Conservation (phyloP, 768 basidiomycete genomes). For the Kwoniella heveanensis region DNA sequence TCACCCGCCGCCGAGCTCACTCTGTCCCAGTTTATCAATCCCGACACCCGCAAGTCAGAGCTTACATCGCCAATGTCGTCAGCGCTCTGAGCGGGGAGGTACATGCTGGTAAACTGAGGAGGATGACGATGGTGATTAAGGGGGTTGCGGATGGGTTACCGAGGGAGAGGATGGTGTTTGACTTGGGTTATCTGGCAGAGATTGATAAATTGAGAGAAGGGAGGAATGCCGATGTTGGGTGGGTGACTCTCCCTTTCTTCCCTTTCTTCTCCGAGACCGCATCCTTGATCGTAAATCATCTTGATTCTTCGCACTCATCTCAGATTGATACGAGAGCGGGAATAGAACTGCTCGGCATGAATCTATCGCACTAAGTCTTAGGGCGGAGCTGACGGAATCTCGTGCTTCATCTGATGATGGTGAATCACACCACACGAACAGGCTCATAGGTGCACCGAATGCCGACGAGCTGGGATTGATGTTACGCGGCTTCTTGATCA, state of each 20-base stretch:
- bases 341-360: too few relatives aligned
- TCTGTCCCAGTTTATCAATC: conserved; percentile 89
- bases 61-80: conserved; percentile 85
- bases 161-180: conserved; percentile 87
- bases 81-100: conserved; percentile 81
- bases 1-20: conserved; percentile 84
- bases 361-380: too few relatives aligned
- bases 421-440: too few relatives aligned
- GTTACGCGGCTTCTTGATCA: conserved; percentile 49
- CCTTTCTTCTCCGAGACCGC: not conserved
- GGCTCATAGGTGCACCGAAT: conserved; percentile 40
- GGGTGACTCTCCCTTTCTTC: conserved; percentile 6
- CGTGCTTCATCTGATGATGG: too few relatives aligned
- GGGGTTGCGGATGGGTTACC: conserved; percentile 70
- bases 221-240: conserved; percentile 28
- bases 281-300: too few relatives aligned
- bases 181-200: conserved; percentile 70
- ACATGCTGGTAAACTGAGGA: conserved; percentile 61
- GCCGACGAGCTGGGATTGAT: conserved; percentile 48
- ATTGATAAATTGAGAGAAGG: conserved; percentile 30
- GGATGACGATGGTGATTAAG: conserved; percentile 82
- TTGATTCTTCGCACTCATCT: too few relatives aligned
- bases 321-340: too few relatives aligned
- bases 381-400: too few relatives aligned
- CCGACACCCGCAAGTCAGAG: conserved; percentile 80